Percentiles rank a stretch among this genome's conserved stretches.
phyloP scores from a whole-genome alignment of 768 basidiomycete species.

The Astraeus odoratus region DNA sequence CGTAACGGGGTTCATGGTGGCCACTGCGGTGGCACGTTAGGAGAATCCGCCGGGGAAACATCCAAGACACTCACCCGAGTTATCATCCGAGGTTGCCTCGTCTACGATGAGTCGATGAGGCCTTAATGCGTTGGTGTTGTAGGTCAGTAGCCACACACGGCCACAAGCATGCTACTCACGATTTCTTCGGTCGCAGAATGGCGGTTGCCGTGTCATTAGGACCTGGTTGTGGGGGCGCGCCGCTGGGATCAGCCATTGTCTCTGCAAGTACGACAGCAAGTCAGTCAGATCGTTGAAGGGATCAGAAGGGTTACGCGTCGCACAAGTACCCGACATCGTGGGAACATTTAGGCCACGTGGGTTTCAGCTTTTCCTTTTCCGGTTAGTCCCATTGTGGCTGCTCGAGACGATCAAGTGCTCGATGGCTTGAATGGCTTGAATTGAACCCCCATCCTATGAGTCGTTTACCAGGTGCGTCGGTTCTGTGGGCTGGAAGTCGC shows the following conservation, averaged over 20 bases:
- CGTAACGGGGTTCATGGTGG: slow-evolving; percentile 90
- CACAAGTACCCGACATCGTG: background rate
- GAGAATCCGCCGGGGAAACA: slow-evolving; percentile 6
- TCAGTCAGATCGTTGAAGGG: too few species aligned
- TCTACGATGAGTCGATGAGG: slow-evolving; percentile 98
- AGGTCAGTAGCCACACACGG: slow-evolving; percentile 6
- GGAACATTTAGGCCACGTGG: background rate
- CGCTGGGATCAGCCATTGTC: slow-evolving; percentile 80
- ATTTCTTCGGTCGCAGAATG: slow-evolving; percentile 95
- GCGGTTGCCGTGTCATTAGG: slow-evolving; percentile 90
- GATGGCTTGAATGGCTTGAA: too few species aligned
- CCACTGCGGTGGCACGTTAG: slow-evolving; percentile 45
- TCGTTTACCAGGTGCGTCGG: slow-evolving; percentile 6
- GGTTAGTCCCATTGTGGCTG: background rate
- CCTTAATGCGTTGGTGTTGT: slow-evolving; percentile 37
- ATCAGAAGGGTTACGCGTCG: background rate
- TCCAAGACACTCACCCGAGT: slow-evolving; percentile 62
- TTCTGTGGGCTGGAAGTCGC: slow-evolving; percentile 4
- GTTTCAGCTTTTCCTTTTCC: background rate
- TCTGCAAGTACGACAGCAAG: too few species aligned
- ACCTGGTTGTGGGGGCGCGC: slow-evolving; percentile 75
- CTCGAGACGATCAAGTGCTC: too few species aligned
- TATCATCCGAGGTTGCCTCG: slow-evolving; percentile 90
- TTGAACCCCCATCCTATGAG: too few species aligned
- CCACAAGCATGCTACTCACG: slow-evolving; percentile 49